Base-by-base conservation (phyloP, 2,329 filamentous ascomycete genomes). In the Thielaviopsis punctulata region DNA sequence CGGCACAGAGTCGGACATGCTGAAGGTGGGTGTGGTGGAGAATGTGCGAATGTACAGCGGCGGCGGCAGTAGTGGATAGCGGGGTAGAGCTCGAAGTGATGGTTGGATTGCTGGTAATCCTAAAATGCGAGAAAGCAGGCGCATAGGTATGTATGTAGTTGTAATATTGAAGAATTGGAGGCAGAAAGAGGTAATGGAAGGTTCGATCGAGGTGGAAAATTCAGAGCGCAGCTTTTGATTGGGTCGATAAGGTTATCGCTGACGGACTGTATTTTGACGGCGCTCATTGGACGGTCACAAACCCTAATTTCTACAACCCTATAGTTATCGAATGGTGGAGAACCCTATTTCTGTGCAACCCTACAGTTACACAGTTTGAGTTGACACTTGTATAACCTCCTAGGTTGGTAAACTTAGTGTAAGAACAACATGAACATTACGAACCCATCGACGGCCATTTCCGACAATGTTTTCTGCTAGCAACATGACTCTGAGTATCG, bases 191-290 rank as follows among this genome's bases (percentile, higher is more conserved):
- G 22, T 22, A 49, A 41, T 19, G 7, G n/a, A 19, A 43, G 48
- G 21, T 22, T 19, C n/a, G 23, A 41, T 49, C 48, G 9, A 41
- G 41, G 19, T 27, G 43, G 43, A 51, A 51, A 51, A 46, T 51
- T 51, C 46, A 27, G 19, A 48, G 49, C 33, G 30, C 47, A 48
- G 9, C 19, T 36, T 45, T 13, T 54, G 45, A 54, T 54, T 54
- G 52, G 52, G n/a, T 10, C 4, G 21, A 45, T 52, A 52, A 52
- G 23, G 39, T 39, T 39, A 45, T 46, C 25, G 43, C 49, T 46
- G 49, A 52, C 49, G 43, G 22, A 4, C 44, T 8, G 24, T 15
- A 52, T 36, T 52, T 46, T 39, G 25, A 19, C 22, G 18, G 18
- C 25, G 21, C 18, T 45, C 46, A 52, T 52, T 52, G 51, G 51